Conservation (phyloP, 441 rosid species). For the Iberis amara region DNA sequence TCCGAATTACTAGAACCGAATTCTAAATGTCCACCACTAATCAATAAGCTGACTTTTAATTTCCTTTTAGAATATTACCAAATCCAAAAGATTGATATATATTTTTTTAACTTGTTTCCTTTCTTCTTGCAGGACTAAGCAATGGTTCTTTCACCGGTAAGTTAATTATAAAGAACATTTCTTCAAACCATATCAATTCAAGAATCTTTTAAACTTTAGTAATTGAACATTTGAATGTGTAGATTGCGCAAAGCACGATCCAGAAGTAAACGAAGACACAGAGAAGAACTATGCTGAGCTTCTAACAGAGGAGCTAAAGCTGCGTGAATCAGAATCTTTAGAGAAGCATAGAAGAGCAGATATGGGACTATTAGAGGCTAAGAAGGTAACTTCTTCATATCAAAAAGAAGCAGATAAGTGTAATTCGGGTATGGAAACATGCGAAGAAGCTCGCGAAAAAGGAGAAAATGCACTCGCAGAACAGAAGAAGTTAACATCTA, state of each 20-base stretch:
- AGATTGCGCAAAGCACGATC: slow-evolving; percentile 83
- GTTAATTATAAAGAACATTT: slow-evolving; percentile 26
- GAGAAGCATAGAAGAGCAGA: slow-evolving; percentile 74
- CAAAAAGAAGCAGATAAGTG: slow-evolving; percentile 98
- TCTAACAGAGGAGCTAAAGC: slow-evolving; percentile 69
- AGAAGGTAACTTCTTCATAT: slow-evolving; percentile 81
- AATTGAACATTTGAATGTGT: slow-evolving; percentile 12
- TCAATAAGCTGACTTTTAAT: no score
- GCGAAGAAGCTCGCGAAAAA: slow-evolving; percentile 91
- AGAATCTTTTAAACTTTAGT: not conserved
- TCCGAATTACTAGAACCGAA: no score
- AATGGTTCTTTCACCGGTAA: slow-evolving; percentile 73
- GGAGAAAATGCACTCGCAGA: slow-evolving; percentile 57
- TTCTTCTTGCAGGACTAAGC: slow-evolving; percentile 54
- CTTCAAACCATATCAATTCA: not conserved
- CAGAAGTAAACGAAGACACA: slow-evolving; percentile 72
- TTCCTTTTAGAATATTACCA: not conserved
- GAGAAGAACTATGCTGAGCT: slow-evolving; percentile 78
- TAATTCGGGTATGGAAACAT: slow-evolving; percentile 94
- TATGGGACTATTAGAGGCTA: slow-evolving; percentile 84
- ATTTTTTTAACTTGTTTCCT: slow-evolving; percentile 14
- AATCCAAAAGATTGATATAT: slow-evolving; percentile 10
- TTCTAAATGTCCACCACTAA: no score
- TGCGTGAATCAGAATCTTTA: slow-evolving; percentile 66
- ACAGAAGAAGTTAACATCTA: slow-evolving; percentile 62